phyloP scores from a whole-genome alignment of 352 stramenopile species.

The Phytophthora pisi region DNA sequence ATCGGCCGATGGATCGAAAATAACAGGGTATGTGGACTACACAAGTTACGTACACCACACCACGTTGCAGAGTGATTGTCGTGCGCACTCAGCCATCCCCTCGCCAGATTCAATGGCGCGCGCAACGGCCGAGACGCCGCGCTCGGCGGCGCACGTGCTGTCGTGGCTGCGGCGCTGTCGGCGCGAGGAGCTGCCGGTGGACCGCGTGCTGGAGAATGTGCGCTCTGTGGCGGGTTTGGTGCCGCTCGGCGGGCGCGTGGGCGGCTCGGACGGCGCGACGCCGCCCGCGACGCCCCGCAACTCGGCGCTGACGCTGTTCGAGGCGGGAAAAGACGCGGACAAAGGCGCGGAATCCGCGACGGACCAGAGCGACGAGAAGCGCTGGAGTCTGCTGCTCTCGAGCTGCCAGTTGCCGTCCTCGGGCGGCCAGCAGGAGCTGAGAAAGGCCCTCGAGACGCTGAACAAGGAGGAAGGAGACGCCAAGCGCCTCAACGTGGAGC shows the following conservation, averaged over 20 bases:
- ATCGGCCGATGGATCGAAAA: background rate
- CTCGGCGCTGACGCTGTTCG: constrained; percentile 16
- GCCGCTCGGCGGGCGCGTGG: constrained; percentile 48
- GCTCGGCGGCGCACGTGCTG: constrained; percentile 25
- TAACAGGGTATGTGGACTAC: background rate
- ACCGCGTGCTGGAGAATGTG: constrained; percentile 43
- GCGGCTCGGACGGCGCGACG: constrained; percentile 24
- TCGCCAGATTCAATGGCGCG: constrained; percentile 17
- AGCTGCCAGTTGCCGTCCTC: constrained; percentile 44
- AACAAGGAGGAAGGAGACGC: constrained; percentile 9
- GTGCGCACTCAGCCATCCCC: too few species aligned
- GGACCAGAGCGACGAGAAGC: constrained; percentile 3
- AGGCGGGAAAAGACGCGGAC: background rate
- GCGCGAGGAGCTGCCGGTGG: constrained; percentile 37
- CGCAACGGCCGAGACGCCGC: constrained; percentile 10
- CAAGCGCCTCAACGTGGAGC: constrained; percentile 32
- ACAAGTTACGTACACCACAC: background rate
- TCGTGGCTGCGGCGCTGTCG: constrained; percentile 46
- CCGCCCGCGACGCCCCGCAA: constrained; percentile 31
- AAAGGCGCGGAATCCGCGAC: background rate
- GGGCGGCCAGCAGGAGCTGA: constrained; percentile 26
- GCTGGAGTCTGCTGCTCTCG: constrained; percentile 39
- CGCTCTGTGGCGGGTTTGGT: constrained; percentile 56
- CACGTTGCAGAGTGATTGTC: background rate
- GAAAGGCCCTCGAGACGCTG: constrained; percentile 34